Evolutionary conservation across 129 eudicot genomes (phyloP).

Genomic region (Arctium lappa): DNA sequence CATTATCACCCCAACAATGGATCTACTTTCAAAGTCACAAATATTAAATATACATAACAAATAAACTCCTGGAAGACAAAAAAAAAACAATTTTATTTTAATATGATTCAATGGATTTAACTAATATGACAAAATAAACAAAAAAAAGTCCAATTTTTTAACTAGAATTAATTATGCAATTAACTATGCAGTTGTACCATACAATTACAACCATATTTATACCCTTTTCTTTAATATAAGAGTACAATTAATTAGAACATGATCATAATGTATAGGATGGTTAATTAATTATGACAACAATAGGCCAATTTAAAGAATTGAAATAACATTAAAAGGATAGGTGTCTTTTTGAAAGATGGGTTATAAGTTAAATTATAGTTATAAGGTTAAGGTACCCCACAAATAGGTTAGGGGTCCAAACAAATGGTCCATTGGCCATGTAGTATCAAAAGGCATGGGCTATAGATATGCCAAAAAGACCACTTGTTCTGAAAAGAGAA

Average conservation of each 20-base stretch:
- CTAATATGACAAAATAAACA: not conserved
- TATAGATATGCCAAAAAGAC: constrained; percentile 29
- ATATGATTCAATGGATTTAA: not conserved
- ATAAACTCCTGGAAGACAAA: not conserved
- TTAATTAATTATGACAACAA: not conserved
- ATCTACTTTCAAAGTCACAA: not conserved
- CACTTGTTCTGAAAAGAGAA: constrained; percentile 29
- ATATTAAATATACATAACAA: not conserved
- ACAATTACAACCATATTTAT: not conserved
- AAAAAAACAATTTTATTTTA: not conserved
- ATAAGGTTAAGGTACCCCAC: constrained; percentile 6
- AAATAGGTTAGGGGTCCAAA: constrained; percentile 14
- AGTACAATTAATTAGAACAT: not conserved
- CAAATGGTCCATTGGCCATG: constrained; percentile 26
- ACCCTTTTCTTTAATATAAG: not conserved
- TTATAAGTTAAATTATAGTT: constrained; percentile 14
- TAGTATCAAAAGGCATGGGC: constrained; percentile 22
- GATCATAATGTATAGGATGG: not conserved
- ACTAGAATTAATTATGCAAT: not conserved
- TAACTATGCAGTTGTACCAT: not conserved
- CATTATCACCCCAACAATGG: not conserved
- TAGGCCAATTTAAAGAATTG: constrained; percentile 1
- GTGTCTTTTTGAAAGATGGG: constrained; percentile 25
- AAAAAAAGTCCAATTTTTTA: not conserved
- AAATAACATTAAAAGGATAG: not conserved